Evolutionary conservation across 805 yeast genomes (phyloP).

Genomic region (Candida pseudofarinosa): DNA sequence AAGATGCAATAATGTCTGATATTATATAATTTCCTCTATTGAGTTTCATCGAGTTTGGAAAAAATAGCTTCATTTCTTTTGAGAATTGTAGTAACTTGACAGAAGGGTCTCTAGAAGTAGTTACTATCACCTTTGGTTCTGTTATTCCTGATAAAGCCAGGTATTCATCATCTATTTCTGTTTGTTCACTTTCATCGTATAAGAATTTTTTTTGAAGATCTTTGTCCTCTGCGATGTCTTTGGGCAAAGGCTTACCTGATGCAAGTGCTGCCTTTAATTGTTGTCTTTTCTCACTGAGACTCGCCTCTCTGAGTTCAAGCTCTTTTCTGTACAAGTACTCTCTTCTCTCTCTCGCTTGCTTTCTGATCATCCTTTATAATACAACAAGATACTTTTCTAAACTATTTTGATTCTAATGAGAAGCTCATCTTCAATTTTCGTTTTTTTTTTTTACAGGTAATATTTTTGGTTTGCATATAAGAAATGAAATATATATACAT

Average conservation of each 20-base stretch:
- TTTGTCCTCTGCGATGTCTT: conserved; percentile 85
- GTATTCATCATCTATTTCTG: conserved; percentile 86
- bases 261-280: conserved; percentile 85
- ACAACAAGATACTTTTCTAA: neutral
- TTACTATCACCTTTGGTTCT: conserved; percentile 88
- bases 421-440: neutral
- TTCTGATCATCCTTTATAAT: conserved; percentile 54
- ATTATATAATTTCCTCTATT: conserved; percentile 92
- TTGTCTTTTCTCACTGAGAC: conserved; percentile 79
- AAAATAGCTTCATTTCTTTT: conserved; percentile 83
- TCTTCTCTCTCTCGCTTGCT: conserved; percentile 94
- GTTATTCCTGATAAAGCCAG: conserved; percentile 78
- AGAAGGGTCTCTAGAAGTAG: conserved; percentile 91
- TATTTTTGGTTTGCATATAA: neutral
- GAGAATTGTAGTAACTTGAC: conserved; percentile 84
- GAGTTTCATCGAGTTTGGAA: conserved; percentile 83
- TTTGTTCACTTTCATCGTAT: conserved; percentile 76
- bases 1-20: conserved; percentile 78
- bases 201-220: conserved; percentile 75
- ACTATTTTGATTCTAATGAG: neutral
- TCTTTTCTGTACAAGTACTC: conserved; percentile 90
- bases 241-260: conserved; percentile 83
- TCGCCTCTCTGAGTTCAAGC: conserved; percentile 84
- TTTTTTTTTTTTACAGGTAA: neutral
- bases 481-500: neutral